phyloP scores from a whole-genome alignment of 305 asterid species.

The Fraxinus platypoda region DNA sequence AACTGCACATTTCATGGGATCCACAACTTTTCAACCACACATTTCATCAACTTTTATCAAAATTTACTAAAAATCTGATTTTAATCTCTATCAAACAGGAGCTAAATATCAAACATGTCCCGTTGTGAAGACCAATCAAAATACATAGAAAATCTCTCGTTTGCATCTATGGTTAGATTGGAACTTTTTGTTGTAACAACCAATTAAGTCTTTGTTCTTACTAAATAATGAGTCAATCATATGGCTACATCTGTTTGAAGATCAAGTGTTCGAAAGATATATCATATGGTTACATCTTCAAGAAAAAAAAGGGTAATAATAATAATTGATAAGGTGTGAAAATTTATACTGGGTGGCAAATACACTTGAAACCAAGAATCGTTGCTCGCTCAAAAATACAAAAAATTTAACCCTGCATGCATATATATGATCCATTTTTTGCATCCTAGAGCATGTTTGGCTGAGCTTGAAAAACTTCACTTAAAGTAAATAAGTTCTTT shows the following conservation, averaged over 20 bases:
- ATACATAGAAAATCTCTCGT: background rate
- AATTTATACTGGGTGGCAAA: background rate
- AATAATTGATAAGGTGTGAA: no score
- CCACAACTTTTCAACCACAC: no score
- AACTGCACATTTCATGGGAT: no score
- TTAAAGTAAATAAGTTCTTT: background rate
- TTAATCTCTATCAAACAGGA: no score
- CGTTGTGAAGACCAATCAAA: background rate
- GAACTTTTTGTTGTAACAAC: background rate
- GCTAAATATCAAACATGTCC: background rate
- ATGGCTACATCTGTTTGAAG: background rate
- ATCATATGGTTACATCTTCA: no score
- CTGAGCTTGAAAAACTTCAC: background rate
- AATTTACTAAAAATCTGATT: no score
- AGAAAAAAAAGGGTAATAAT: no score
- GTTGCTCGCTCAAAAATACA: background rate
- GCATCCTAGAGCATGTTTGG: background rate
- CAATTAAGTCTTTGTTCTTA: background rate
- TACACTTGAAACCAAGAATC: background rate
- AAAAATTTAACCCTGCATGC: background rate
- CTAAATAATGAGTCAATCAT: background rate
- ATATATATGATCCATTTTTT: background rate
- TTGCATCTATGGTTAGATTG: background rate
- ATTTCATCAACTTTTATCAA: no score
- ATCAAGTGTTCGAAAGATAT: background rate